Percentiles rank a stretch among this genome's conserved stretches.
Evolutionary conservation across 495 filamentous ascomycete genomes (phyloP).

Genomic region (Stereocaulon alpinum): DNA sequence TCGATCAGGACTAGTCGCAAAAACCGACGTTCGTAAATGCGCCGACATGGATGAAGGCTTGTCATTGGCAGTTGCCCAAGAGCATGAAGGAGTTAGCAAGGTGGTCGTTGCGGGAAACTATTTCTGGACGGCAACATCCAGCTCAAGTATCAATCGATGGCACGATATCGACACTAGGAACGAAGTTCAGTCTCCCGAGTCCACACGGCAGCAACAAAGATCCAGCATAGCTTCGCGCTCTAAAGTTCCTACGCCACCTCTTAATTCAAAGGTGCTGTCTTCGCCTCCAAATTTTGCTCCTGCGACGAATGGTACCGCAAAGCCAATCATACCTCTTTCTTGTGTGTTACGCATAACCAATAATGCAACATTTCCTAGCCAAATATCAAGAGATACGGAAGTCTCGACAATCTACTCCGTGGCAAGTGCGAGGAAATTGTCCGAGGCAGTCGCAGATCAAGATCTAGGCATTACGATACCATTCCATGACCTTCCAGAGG

Average conservation of each 20-base stretch:
- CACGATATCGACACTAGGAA: constrained; percentile 68
- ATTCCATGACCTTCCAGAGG: constrained; percentile 62
- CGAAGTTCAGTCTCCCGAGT: constrained; percentile 44
- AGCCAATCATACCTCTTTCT: constrained; percentile 62
- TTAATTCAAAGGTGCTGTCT: constrained; percentile 24
- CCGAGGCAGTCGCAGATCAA: constrained; percentile 51
- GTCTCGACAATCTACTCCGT: constrained; percentile 38
- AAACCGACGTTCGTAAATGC: constrained; percentile 74
- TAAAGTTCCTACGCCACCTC: constrained; percentile 23
- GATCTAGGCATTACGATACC: constrained; percentile 50
- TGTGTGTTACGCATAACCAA: constrained; percentile 72
- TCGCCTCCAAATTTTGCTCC: constrained; percentile 18
- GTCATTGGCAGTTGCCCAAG: constrained; percentile 78
- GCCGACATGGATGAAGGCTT: constrained; percentile 81
- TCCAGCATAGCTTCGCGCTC: constrained; percentile 35
- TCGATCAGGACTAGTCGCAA: constrained; percentile 80
- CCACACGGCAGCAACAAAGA: constrained; percentile 45
- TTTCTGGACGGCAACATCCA: constrained; percentile 90
- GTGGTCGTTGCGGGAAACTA: constrained; percentile 68
- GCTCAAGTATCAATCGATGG: constrained; percentile 95
- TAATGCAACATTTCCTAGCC: constrained; percentile 59
- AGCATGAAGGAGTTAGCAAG: constrained; percentile 81
- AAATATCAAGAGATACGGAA: constrained; percentile 39
- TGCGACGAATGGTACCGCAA: constrained; percentile 29
- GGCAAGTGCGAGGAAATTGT: constrained; percentile 44